These are phyloP conservation scores for Cercospora sesami DNA, from an alignment of 2,329 filamentous ascomycete genomes.

Conservation along the genomic window DNA sequence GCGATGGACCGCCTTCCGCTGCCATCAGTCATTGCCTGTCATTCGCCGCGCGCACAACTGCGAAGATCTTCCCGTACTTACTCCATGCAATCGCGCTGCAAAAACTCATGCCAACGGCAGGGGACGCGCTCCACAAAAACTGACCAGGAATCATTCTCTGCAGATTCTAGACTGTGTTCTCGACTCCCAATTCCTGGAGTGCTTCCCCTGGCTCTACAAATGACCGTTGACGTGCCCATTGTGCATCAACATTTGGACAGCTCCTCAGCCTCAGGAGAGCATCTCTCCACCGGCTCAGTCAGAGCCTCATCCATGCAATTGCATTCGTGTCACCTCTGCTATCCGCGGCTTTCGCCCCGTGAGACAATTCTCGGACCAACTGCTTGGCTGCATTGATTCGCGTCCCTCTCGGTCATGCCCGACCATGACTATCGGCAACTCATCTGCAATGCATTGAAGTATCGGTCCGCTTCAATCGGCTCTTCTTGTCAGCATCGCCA, in stretches of 20 bases:
- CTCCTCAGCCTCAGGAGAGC: neutral
- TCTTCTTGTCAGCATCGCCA: neutral
- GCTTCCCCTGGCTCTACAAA: neutral
- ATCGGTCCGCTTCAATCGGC: neutral
- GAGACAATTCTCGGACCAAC: neutral
- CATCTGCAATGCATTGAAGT: neutral
- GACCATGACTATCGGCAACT: neutral
- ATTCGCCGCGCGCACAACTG: neutral
- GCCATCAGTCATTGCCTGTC: neutral
- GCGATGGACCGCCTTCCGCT: neutral
- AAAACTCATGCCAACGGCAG: neutral
- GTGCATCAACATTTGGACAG: neutral
- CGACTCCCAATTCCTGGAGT: neutral
- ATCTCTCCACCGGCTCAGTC: neutral
- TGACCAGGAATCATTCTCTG: neutral
- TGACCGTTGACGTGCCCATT: neutral
- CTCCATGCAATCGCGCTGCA: neutral
- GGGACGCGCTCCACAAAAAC: neutral
- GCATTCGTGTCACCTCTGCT: neutral
- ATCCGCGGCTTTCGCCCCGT: neutral
- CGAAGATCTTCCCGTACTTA: neutral
- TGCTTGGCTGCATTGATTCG: neutral
- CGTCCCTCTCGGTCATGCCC: neutral
- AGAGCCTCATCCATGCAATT: neutral
- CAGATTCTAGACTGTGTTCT: neutral